Conservation (phyloP, 257 asterid species). For the Solanum pinnatisectum region DNA sequence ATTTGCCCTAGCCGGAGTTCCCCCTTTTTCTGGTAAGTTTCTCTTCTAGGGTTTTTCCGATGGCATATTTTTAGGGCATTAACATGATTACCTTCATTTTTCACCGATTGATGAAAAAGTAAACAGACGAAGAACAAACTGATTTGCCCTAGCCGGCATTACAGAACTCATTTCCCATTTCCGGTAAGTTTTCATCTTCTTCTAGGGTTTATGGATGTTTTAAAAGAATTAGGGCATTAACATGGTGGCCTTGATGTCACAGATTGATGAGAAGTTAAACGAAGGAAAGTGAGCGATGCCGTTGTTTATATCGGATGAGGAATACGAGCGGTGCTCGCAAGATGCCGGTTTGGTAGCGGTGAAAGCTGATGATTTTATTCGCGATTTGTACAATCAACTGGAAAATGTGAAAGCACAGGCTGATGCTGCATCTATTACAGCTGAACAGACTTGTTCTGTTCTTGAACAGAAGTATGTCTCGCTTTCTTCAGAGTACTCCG, state of each 20-base stretch:
- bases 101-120: not conserved
- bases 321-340: constrained; percentile 45
- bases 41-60: not conserved
- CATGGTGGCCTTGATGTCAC: not conserved
- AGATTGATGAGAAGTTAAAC: not conserved
- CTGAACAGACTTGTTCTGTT: constrained; percentile 76
- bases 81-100: not conserved
- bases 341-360: constrained; percentile 54
- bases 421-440: constrained; percentile 78
- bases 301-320: constrained; percentile 73
- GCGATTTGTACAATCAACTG: constrained; percentile 46
- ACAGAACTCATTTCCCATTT: not conserved
- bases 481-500: constrained; percentile 45
- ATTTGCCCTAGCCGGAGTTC: not conserved
- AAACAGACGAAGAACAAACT: not conserved
- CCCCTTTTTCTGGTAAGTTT: not conserved
- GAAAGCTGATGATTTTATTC: constrained; percentile 79
- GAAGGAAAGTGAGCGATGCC: constrained; percentile 41
- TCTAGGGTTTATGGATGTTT: not conserved
- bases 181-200: not conserved
- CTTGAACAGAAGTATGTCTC: constrained; percentile 78
- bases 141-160: not conserved
- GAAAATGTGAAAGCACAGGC: constrained; percentile 82
- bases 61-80: not conserved
- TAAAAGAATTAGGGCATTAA: not conserved